phyloP scores from a whole-genome alignment of 1,284 basidiomycete species.

The Leucoagaricus sp. region DNA sequence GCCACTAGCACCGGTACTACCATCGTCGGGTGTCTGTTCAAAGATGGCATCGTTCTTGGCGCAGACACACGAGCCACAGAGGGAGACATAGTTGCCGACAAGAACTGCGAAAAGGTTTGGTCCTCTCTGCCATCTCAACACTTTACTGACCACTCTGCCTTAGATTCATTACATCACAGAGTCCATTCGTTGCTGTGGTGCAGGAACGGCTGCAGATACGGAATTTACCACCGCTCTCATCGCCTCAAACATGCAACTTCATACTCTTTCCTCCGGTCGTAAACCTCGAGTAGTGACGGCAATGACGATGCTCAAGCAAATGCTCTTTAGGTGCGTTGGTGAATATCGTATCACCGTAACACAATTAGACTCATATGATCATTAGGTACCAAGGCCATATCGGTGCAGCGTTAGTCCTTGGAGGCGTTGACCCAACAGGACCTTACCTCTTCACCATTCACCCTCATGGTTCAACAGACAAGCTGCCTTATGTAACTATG shows the following conservation, averaged over 20 bases:
- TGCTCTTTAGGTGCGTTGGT: constrained; percentile 44
- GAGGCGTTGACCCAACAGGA: constrained; percentile 92
- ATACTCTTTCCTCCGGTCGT: constrained; percentile 82
- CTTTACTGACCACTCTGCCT: background rate
- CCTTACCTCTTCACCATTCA: constrained; percentile 96
- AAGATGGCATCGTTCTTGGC: constrained; percentile 92
- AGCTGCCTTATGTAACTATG: constrained; percentile 99
- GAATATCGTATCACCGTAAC: background rate
- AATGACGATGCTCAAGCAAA: constrained; percentile 95
- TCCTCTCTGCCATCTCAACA: background rate
- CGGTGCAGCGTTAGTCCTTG: constrained; percentile 96
- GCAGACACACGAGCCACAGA: constrained; percentile 97
- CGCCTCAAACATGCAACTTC: constrained; percentile 90
- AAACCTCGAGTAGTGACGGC: constrained; percentile 93
- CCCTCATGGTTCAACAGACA: constrained; percentile 98
- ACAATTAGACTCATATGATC: background rate
- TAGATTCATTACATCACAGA: constrained; percentile 98
- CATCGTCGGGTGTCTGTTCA: constrained; percentile 95
- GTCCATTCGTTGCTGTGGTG: constrained; percentile 96
- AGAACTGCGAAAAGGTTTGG: constrained; percentile 98
- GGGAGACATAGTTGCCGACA: constrained; percentile 96
- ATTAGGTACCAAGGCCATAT: constrained; percentile 90
- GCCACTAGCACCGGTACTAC: constrained; percentile 97
- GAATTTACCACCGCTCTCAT: constrained; percentile 95
- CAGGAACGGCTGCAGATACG: constrained; percentile 97